A percentile compares a stretch with the other conserved stretches of the same genome.
These are phyloP conservation scores for Amoeboaphelidium protococcarum DNA, from an alignment of 371 early-diverging fungal species.

Conservation along the genomic window DNA sequence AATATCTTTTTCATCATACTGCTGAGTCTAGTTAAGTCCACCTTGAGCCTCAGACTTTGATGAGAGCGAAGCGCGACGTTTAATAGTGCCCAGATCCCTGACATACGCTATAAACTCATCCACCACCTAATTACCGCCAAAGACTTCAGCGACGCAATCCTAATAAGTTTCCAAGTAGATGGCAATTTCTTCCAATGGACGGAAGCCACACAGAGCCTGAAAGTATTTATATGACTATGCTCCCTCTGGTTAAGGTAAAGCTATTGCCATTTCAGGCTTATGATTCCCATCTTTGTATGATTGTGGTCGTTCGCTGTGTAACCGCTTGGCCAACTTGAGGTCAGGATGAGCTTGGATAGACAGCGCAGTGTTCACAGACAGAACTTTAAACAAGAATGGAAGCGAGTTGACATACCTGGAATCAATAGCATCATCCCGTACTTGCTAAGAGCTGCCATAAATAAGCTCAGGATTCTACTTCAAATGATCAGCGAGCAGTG, in stretches of 20 bases:
- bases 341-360: slow-evolving; percentile 96
- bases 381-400: slow-evolving; percentile 88
- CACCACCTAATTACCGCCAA: slow-evolving; percentile 6
- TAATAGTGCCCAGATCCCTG: background rate
- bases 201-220: slow-evolving; percentile 84
- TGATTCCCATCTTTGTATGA: slow-evolving; percentile 73
- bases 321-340: slow-evolving; percentile 42
- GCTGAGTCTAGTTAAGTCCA: no score
- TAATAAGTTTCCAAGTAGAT: slow-evolving; percentile 32
- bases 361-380: slow-evolving; percentile 75
- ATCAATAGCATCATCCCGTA: background rate
- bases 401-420: slow-evolving; percentile 18
- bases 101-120: background rate
- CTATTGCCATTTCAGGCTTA: slow-evolving; percentile 74
- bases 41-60: no score
- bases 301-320: slow-evolving; percentile 40
- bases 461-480: background rate
- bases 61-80: no score
- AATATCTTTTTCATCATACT: no score
- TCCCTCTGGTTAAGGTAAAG: no score
- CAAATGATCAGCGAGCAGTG: slow-evolving; percentile 10
- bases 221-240: no score
- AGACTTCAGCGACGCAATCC: slow-evolving; percentile 39
- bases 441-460: no score
- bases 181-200: slow-evolving; percentile 50